phyloP scores from a whole-genome alignment of 768 basidiomycete species.

The Amanita pallidorosea region DNA sequence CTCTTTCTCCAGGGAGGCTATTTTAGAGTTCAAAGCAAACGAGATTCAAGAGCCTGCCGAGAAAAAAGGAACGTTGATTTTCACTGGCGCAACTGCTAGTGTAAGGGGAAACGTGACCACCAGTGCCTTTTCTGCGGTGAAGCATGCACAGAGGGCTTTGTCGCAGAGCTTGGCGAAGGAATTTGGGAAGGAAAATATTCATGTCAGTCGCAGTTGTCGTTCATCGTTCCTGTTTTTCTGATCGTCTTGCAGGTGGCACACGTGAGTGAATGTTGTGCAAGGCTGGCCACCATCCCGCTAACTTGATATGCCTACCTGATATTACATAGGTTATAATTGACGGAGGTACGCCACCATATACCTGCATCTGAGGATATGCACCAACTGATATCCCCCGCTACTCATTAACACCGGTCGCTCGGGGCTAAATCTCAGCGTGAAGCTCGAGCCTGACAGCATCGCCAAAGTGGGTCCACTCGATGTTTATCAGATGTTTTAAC shows the following conservation, averaged over 20 bases:
- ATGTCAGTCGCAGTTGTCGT: slow-evolving; percentile 26
- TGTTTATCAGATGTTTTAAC: background rate
- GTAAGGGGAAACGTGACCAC: slow-evolving; percentile 51
- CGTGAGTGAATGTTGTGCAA: slow-evolving; percentile 25
- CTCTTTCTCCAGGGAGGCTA: slow-evolving; percentile 50
- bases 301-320: background rate
- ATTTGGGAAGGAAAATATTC: slow-evolving; percentile 65
- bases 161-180: slow-evolving; percentile 68
- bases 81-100: slow-evolving; percentile 67
- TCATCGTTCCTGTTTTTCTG: background rate
- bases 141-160: slow-evolving; percentile 51
- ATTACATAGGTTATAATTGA: slow-evolving; percentile 62
- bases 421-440: slow-evolving; percentile 32
- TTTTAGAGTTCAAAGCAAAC: slow-evolving; percentile 51
- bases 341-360: slow-evolving; percentile 29
- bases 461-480: slow-evolving; percentile 37
- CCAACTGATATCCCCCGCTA: slow-evolving; percentile 7
- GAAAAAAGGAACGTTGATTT: slow-evolving; percentile 53
- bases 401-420: slow-evolving; percentile 22
- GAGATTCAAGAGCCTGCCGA: slow-evolving; percentile 35
- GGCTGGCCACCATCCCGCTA: background rate
- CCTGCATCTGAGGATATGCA: background rate
- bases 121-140: slow-evolving; percentile 53
- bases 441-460: slow-evolving; percentile 57
- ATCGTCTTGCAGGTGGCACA: slow-evolving; percentile 40